phyloP scores from a whole-genome alignment of 129 eudicot species.

The Silybum marianum region DNA sequence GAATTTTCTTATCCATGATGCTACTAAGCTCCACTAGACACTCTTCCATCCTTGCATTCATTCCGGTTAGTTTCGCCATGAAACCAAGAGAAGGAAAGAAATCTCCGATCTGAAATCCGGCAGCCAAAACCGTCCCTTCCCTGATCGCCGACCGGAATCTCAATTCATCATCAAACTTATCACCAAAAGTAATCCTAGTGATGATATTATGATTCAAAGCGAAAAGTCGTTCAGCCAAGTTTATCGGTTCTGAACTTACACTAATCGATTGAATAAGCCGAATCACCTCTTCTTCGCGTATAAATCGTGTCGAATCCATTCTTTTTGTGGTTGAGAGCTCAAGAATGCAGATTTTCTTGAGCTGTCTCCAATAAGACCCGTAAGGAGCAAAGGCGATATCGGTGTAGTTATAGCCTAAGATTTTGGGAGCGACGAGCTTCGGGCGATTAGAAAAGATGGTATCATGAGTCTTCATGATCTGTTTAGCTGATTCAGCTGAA shows the following conservation, averaged over 20 bases:
- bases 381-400: conserved; percentile 36
- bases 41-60: conserved; percentile 26
- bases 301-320: conserved; percentile 16
- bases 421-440: conserved; percentile 26
- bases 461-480: conserved; percentile 38
- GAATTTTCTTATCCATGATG: conserved; percentile 29
- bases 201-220: conserved; percentile 29
- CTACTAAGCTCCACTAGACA: conserved; percentile 23
- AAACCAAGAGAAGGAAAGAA: conserved; percentile 35
- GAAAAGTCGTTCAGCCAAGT: conserved; percentile 24
- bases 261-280: not conserved
- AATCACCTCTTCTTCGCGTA: conserved; percentile 29
- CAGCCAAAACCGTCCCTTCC: conserved; percentile 20
- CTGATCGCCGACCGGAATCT: conserved; percentile 20
- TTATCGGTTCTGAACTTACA: not conserved
- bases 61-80: conserved; percentile 23
- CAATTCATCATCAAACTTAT: conserved; percentile 21
- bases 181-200: conserved; percentile 24
- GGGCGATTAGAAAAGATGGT: conserved; percentile 28
- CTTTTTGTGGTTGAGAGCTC: conserved; percentile 29
- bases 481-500: conserved; percentile 34
- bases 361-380: conserved; percentile 39
- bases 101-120: conserved; percentile 32
- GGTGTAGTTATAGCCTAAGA: conserved; percentile 21
- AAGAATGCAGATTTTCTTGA: conserved; percentile 27